Conservation (phyloP, 345 rosid species). For the Turritis glabra region DNA sequence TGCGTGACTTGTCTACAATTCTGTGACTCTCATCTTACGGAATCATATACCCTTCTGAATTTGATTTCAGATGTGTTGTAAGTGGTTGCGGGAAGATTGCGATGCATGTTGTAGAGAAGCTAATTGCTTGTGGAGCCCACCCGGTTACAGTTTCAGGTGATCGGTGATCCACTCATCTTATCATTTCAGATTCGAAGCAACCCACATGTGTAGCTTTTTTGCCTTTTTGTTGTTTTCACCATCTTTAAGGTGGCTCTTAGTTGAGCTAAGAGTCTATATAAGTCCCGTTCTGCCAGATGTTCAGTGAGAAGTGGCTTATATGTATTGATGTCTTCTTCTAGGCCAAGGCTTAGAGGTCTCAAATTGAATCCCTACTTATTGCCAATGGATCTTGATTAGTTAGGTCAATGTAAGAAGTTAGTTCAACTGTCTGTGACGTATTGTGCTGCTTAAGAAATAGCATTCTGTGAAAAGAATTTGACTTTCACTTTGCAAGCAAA, state of each 20-base stretch:
- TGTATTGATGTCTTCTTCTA: background rate
- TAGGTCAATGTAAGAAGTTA: background rate
- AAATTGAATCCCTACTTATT: background rate
- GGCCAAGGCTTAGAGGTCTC: slow-evolving; percentile 9
- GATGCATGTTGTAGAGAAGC: slow-evolving; percentile 97
- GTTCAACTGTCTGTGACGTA: background rate
- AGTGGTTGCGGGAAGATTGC: slow-evolving; percentile 99
- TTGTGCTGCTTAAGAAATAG: slow-evolving; percentile 6
- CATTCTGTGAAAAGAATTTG: background rate
- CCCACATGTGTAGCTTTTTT: background rate
- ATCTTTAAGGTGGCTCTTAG: slow-evolving; percentile 16
- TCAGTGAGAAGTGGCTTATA: background rate
- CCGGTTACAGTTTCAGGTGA: slow-evolving; percentile 92
- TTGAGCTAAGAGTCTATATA: background rate
- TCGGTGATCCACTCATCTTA: slow-evolving; percentile 46
- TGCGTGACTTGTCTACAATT: background rate
- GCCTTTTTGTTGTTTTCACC: background rate
- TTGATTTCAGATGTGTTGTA: slow-evolving; percentile 72
- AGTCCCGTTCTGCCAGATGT: background rate
- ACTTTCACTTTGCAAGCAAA: background rate
- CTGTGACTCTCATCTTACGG: slow-evolving; percentile 5
- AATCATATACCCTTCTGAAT: slow-evolving; percentile 13
- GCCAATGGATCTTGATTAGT: background rate
- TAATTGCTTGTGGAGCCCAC: slow-evolving; percentile 90
- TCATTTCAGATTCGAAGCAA: background rate